Percentiles rank a stretch among this genome's conserved stretches.
These are phyloP conservation scores for Leucoagaricus sp. DNA, from an alignment of 1,284 basidiomycete genomes.

Conservation along the genomic window DNA sequence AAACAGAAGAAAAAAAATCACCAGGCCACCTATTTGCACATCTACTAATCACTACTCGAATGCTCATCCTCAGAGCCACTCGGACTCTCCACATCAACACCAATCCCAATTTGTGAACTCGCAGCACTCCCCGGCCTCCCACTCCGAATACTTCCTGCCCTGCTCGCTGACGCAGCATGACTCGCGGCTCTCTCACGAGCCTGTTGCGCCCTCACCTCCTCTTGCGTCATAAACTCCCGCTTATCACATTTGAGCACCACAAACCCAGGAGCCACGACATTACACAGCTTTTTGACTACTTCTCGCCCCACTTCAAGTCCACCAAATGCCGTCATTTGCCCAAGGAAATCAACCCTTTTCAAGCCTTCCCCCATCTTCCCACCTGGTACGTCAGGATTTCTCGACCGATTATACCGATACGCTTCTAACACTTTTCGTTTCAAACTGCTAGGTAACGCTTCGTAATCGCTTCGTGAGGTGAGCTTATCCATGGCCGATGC, in stretches of 20 bases:
- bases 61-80: too few relatives aligned
- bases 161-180: not conserved
- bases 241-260: constrained; percentile 58
- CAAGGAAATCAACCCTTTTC: constrained; percentile 64
- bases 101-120: constrained; percentile 8
- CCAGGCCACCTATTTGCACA: too few relatives aligned
- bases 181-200: constrained; percentile 28
- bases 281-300: constrained; percentile 44
- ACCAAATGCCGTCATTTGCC: constrained; percentile 56
- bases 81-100: not conserved
- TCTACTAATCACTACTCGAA: too few relatives aligned
- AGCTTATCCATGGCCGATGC: constrained; percentile 50
- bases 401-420: constrained; percentile 67
- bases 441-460: constrained; percentile 31
- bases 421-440: constrained; percentile 45
- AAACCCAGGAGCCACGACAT: constrained; percentile 55
- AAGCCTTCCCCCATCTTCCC: constrained; percentile 61
- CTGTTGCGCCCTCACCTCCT: constrained; percentile 50
- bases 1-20: too few relatives aligned
- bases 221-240: constrained; percentile 47
- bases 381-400: constrained; percentile 62
- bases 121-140: constrained; percentile 1
- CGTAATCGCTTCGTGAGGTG: constrained; percentile 52
- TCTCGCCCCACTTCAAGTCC: constrained; percentile 53
- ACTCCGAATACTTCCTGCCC: constrained; percentile 1